Evolutionary conservation across 1,284 basidiomycete species (phyloP), one percentile per base, ranked within the genome.

Genomic region (Heterobasidion irregulare): DNA sequence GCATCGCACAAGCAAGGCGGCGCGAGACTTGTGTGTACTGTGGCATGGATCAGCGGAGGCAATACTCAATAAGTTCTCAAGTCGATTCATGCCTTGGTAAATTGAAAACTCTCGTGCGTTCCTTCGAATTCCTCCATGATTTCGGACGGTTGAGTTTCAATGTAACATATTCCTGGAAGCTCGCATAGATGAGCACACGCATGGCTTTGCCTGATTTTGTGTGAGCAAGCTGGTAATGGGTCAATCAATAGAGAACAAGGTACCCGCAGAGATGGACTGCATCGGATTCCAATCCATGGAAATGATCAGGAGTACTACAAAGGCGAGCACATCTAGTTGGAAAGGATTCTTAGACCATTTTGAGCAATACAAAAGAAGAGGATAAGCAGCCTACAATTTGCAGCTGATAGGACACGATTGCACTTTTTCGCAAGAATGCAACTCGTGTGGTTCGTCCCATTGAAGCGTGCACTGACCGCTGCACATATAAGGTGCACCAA

Each of bases 211-310:
- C 60, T 61, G 26, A 6, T 1, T 26, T 5, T 26, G 8, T 34
- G 8, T 49, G 47, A 49, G 32, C 10, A 49, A 33, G 12, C 15
- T 33, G 34, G 8, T 6, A 6, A 32, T 10, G 35, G 16, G 1
- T 18, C 32, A 10, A 32, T n/a, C 2, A 52, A 13, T 2, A 35
- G 43, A 33, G 33, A 7, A 19, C 16, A 9, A 71, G 77, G 36
- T 46, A 83, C 80, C 80, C 82, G 70, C 82, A 84, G 16, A 84
- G 71, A 67, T 84, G 82, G n/a, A 0, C 56, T 44, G 3, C 46
- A 9, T 33, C 46, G 7, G 1, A 13, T 16, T 73, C 60, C 0
- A 82, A 66, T 1, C 72, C 77, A 50, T 82, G 80, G 54, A 82
- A 68, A 63, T 82, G 80, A 53, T 77, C 68, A 16, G 26, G 12